Conservation (phyloP, 805 yeast genomes). For the Hanseniaspora clermontiae region DNA sequence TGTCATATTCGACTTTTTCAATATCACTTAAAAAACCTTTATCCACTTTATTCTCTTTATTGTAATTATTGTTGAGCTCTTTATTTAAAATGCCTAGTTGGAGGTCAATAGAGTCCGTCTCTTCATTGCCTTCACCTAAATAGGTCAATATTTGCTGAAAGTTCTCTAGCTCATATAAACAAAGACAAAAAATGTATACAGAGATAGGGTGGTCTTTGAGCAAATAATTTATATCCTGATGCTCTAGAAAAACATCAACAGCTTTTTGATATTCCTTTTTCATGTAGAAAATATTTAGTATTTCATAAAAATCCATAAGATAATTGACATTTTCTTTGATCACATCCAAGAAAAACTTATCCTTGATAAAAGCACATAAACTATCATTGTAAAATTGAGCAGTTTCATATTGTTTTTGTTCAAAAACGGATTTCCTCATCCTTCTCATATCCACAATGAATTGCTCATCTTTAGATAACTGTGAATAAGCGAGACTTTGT, state of each 20-base stretch:
- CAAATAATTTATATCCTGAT: constrained; percentile 42
- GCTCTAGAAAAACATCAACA: constrained; percentile 50
- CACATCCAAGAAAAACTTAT: constrained; percentile 51
- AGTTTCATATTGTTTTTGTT: constrained; percentile 74
- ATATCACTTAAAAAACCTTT: not conserved
- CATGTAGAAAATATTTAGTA: not conserved
- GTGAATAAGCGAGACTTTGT: not conserved
- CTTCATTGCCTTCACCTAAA: constrained; percentile 45
- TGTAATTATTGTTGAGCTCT: constrained; percentile 48
- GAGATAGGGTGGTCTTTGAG: constrained; percentile 75
- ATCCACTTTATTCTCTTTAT: constrained; percentile 15
- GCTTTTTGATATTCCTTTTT: constrained; percentile 43
- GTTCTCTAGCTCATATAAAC: constrained; percentile 54
- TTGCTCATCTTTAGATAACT: not conserved
- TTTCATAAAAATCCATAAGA: constrained; percentile 6
- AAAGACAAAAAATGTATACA: constrained; percentile 25
- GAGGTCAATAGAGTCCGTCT: not conserved
- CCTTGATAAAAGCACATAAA: constrained; percentile 67
- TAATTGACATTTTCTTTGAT: not conserved
- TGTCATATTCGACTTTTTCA: not conserved
- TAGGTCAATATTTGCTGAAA: constrained; percentile 85
- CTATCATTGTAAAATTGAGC: constrained; percentile 90
- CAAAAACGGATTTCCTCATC: not conserved
- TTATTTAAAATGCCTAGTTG: not conserved
- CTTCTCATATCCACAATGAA: not conserved